Base-by-base conservation (phyloP, 1,284 basidiomycete genomes). In the Trichosporon ovoides region DNA sequence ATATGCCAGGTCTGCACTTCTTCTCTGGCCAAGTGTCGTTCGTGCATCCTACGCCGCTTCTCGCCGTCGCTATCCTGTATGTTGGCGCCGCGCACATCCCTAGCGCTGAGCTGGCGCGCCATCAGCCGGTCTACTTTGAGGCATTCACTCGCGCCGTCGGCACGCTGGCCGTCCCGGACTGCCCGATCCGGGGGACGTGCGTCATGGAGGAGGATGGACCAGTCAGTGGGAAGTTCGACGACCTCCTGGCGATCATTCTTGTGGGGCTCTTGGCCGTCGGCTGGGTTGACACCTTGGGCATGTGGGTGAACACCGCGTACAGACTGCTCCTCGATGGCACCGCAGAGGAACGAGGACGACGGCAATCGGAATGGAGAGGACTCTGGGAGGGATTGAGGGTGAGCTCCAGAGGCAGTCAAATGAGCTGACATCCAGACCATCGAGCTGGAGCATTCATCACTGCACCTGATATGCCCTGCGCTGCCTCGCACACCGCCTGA, bases 1-100 rank as follows among this genome's bases (percentile, higher is more conserved):
- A 65, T 38, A 65, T 65, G 64, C 64, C 64, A 3, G 64, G 64
- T 2, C 38, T 65, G 24, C 64, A 65, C 52, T 65, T 65, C 52
- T 58, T 65, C 37, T 57, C 57, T 2, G 59, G 61, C n/a, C 59
- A 62, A 24, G 64, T 65, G 28, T 65, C 64, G n/a, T 65, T 65
- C 40, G 43, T 38, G 6, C 49, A 63, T 19, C 64, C 64, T 2
- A 59, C 64, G 7, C 64, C 61, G 6, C 57, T 65, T 3, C 59
- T 65, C 12, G 61, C 64, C 9, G 64, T 61, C 2, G 57, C 64
- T 5, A 63, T 65, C 38, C 59, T 65, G 7, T 60, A 63, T 16
- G 61, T 65, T 13, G 58, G 61, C 2, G 52, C 64, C 4, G 61
- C 59, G 20, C 64, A 65, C 52, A 55, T 57, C 31, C 61, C 61